Evolutionary conservation across 139 green algal genomes (phyloP).

Genomic region (Asterochloris sp.): DNA sequence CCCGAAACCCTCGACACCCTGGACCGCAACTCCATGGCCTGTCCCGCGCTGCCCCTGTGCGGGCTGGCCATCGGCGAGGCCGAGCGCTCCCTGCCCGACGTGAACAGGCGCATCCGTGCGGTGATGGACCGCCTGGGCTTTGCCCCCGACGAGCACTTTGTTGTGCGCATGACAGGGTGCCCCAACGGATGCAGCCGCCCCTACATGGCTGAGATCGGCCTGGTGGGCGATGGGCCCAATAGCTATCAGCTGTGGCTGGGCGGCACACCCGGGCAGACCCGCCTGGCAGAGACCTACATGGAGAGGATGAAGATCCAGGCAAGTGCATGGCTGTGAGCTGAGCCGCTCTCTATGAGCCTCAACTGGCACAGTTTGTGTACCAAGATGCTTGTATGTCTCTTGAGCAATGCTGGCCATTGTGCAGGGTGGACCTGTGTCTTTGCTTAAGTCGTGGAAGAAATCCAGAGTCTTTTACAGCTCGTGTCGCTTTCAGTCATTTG

Average conservation of each 20-base stretch:
- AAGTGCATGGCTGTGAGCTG: not conserved
- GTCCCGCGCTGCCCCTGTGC: conserved; percentile 96
- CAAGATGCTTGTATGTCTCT: not conserved
- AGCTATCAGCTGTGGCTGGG: conserved; percentile 97
- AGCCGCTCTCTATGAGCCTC: too few species aligned
- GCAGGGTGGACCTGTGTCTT: not conserved
- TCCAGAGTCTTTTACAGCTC: not conserved
- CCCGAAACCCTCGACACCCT: conserved; percentile 71
- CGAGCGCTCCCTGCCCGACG: conserved; percentile 89
- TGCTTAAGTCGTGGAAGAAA: not conserved
- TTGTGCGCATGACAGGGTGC: conserved; percentile 98
- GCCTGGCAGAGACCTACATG: conserved; percentile 75
- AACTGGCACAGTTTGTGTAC: not conserved
- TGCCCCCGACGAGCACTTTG: conserved; percentile 55
- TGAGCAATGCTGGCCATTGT: not conserved
- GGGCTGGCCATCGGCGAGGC: conserved; percentile 96
- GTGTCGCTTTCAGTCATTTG: not conserved
- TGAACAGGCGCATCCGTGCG: conserved; percentile 72
- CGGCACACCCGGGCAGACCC: conserved; percentile 77
- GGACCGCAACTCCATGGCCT: conserved; percentile 89
- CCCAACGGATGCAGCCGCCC: conserved; percentile 97
- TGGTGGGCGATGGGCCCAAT: conserved; percentile 97
- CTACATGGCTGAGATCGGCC: conserved; percentile 98
- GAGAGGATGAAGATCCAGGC: conserved; percentile 78
- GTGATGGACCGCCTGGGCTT: conserved; percentile 73